Conservation (phyloP, 2,329 filamentous ascomycete species). For the Arthrinium phaeospermum region DNA sequence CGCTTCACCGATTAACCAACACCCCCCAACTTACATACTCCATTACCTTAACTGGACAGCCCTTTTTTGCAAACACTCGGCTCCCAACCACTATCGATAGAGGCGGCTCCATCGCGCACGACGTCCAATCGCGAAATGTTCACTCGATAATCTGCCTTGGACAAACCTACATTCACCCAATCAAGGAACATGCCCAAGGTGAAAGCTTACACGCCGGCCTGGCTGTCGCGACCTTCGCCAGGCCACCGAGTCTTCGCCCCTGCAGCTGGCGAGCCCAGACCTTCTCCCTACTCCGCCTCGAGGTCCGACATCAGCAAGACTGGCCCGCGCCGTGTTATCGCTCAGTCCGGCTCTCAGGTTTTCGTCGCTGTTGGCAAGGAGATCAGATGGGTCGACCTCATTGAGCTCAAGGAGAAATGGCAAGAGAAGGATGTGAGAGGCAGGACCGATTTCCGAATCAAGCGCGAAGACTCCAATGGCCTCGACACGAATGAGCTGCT, state of each 20-base stretch:
- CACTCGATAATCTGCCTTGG: conserved; percentile 4
- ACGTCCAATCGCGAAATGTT: background rate
- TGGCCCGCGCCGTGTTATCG: conserved; percentile 71
- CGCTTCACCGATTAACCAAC: background rate
- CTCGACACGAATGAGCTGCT: conserved; percentile 40
- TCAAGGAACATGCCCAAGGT: conserved; percentile 76
- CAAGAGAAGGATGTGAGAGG: conserved; percentile 46
- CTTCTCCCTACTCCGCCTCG: conserved; percentile 43
- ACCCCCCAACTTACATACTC: background rate
- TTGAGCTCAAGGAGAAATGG: conserved; percentile 73
- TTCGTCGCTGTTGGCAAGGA: conserved; percentile 90
- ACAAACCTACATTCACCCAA: background rate
- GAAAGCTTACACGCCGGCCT: conserved; percentile 82
- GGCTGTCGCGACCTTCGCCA: conserved; percentile 79
- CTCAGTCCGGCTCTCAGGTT: conserved; percentile 81
- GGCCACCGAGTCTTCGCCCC: conserved; percentile 79
- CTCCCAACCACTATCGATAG: background rate
- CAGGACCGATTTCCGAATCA: conserved; percentile 47
- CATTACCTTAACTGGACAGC: background rate
- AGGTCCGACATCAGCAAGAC: conserved; percentile 47
- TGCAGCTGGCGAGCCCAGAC: conserved; percentile 44
- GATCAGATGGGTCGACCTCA: conserved; percentile 88
- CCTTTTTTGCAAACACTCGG: background rate
- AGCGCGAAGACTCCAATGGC: conserved; percentile 52
- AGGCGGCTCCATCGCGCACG: background rate